A percentile compares a stretch with the other conserved stretches of the same genome.
Evolutionary conservation across 441 rosid species (phyloP).

Genomic region (Euphorbia celastroides): DNA sequence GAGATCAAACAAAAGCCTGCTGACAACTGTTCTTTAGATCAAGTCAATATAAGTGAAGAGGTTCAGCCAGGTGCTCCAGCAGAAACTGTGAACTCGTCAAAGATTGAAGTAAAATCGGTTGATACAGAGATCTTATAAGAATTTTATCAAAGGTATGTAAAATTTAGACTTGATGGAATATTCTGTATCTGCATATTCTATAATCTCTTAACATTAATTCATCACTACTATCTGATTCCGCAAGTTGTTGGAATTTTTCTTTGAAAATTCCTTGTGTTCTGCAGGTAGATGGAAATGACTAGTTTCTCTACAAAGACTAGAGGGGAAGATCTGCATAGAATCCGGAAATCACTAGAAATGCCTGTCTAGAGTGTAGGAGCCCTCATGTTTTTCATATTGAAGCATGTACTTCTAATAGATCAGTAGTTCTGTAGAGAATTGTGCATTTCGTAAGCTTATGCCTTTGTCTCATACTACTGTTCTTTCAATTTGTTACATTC

Average conservation of each 20-base stretch:
- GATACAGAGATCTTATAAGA: not conserved
- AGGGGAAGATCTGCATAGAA: not conserved
- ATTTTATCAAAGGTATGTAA: conserved; percentile 15
- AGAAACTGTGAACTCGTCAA: conserved; percentile 14
- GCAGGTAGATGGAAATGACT: conserved; percentile 10
- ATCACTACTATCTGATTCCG: not conserved
- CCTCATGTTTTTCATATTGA: not conserved
- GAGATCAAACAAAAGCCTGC: conserved; percentile 16
- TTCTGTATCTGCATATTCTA: too few relatives aligned
- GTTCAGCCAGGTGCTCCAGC: not conserved
- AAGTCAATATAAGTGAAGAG: conserved; percentile 1
- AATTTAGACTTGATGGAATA: not conserved
- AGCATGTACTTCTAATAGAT: not conserved
- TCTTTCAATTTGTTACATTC: not conserved
- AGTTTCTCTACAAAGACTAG: not conserved
- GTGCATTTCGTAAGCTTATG: not conserved
- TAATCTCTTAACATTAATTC: too few relatives aligned
- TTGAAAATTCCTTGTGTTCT: not conserved
- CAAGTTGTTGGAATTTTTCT: too few relatives aligned
- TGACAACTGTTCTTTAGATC: conserved; percentile 1
- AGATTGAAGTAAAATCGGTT: not conserved
- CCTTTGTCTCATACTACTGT: not conserved
- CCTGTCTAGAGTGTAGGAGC: not conserved
- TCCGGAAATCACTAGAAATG: not conserved
- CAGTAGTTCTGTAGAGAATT: not conserved